Conservation (phyloP, 1,284 basidiomycete species). For the Ustilago bromivora region DNA sequence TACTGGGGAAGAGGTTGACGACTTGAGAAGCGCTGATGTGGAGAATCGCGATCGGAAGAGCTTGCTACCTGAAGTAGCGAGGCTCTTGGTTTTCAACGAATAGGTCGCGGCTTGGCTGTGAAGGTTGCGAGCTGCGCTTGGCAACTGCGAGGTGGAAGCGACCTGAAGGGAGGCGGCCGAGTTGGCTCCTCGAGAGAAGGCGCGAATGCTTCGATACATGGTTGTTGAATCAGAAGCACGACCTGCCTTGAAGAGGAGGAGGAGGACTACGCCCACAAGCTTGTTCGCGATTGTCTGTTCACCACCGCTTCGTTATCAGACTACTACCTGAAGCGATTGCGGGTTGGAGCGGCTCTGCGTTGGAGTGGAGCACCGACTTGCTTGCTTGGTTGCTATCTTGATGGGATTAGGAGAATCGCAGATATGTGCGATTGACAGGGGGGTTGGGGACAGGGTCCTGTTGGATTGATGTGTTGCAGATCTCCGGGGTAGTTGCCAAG, state of each 20-base stretch:
- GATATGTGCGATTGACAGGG: slow-evolving; percentile 29
- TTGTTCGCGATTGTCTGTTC: slow-evolving; percentile 5
- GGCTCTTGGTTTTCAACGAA: slow-evolving; percentile 28
- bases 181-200: slow-evolving; percentile 43
- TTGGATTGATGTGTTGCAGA: slow-evolving; percentile 1
- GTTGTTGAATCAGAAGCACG: slow-evolving; percentile 17
- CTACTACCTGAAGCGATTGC: slow-evolving; percentile 24
- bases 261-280: neutral
- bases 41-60: slow-evolving; percentile 52
- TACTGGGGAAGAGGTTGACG: slow-evolving; percentile 45
- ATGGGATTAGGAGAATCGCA: slow-evolving; percentile 21
- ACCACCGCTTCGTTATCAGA: slow-evolving; percentile 3
- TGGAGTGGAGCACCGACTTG: slow-evolving; percentile 3
- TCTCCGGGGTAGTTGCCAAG: slow-evolving; percentile 49
- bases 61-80: slow-evolving; percentile 36
- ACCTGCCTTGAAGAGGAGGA: neutral
- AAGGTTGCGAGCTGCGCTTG: slow-evolving; percentile 34
- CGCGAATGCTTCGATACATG: slow-evolving; percentile 51
- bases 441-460: slow-evolving; percentile 13
- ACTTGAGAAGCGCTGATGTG: slow-evolving; percentile 40
- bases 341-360: slow-evolving; percentile 25
- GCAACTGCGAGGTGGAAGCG: slow-evolving; percentile 40
- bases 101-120: slow-evolving; percentile 29
- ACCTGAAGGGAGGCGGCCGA: slow-evolving; percentile 33
- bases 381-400: slow-evolving; percentile 11